A percentile compares a stretch with the other conserved stretches of the same genome.
phyloP scores from a whole-genome alignment of 148 eudicot genomes.

The Talinum fruticosum region DNA sequence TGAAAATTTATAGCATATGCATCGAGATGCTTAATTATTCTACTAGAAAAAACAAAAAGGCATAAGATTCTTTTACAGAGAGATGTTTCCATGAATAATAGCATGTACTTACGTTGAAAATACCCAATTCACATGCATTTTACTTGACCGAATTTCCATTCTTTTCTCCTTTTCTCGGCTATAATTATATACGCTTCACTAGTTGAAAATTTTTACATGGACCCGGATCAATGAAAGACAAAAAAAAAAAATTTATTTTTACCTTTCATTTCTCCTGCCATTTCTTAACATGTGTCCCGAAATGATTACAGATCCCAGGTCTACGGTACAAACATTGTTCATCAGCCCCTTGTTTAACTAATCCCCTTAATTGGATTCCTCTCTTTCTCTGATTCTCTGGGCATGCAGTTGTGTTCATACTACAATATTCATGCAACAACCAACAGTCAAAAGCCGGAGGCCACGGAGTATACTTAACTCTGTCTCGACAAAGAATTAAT shows the following conservation, averaged over 20 bases:
- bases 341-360: not conserved
- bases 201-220: too few relatives aligned
- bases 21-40: constrained; percentile 3
- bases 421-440: constrained; percentile 15
- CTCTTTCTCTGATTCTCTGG: too few relatives aligned
- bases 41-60: not conserved
- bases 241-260: too few relatives aligned
- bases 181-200: not conserved
- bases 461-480: constrained; percentile 13
- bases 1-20: constrained; percentile 7
- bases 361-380: too few relatives aligned
- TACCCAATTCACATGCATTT: constrained; percentile 30
- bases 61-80: constrained; percentile 16
- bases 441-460: constrained; percentile 31
- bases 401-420: not conserved
- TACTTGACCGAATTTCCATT: constrained; percentile 14
- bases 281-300: too few relatives aligned
- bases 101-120: too few relatives aligned
- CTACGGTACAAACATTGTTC: too few relatives aligned
- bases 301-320: too few relatives aligned
- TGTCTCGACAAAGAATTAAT: not conserved
- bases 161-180: constrained; percentile 26
- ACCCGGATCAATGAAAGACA: too few relatives aligned
- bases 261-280: too few relatives aligned
- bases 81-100: constrained; percentile 22